A percentile compares a stretch with the other conserved stretches of the same genome.
Evolutionary conservation across 257 asterid species (phyloP).

Genomic region (Solanum piurae): DNA sequence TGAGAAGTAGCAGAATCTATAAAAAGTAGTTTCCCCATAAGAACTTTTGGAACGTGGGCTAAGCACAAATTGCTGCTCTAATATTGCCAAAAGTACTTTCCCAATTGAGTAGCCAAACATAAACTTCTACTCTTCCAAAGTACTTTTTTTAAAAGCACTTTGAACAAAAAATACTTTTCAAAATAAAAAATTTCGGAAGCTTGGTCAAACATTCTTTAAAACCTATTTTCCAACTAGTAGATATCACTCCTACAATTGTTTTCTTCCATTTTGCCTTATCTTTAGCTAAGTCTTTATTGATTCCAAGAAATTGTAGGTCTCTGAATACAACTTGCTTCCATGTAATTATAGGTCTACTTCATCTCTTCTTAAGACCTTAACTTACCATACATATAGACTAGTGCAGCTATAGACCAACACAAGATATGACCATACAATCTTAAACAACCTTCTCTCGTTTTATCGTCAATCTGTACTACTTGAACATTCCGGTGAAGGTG

Average conservation of each 20-base stretch:
- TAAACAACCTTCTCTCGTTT: not conserved
- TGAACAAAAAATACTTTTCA: not conserved
- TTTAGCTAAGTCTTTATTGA: not conserved
- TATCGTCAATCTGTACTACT: not conserved
- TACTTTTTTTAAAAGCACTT: not conserved
- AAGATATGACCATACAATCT: not conserved
- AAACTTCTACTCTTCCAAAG: not conserved
- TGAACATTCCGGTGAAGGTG: not conserved
- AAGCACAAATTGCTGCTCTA: not conserved
- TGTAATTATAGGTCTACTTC: not conserved
- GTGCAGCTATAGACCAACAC: not conserved
- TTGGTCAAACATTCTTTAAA: not conserved
- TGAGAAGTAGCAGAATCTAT: not conserved
- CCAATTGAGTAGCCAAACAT: not conserved
- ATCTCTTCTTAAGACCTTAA: not conserved
- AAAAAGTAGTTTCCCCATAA: not conserved
- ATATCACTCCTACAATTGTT: not conserved
- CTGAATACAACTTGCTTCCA: not conserved
- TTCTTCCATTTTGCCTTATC: not conserved
- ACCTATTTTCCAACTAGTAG: not conserved
- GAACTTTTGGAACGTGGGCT: not conserved
- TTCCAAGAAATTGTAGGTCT: not conserved
- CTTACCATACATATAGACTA: not conserved
- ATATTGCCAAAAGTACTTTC: not conserved
- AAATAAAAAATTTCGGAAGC: not conserved